Base-by-base conservation (phyloP, 2,329 filamentous ascomycete species). In the Biscogniauxia mediterranea region DNA sequence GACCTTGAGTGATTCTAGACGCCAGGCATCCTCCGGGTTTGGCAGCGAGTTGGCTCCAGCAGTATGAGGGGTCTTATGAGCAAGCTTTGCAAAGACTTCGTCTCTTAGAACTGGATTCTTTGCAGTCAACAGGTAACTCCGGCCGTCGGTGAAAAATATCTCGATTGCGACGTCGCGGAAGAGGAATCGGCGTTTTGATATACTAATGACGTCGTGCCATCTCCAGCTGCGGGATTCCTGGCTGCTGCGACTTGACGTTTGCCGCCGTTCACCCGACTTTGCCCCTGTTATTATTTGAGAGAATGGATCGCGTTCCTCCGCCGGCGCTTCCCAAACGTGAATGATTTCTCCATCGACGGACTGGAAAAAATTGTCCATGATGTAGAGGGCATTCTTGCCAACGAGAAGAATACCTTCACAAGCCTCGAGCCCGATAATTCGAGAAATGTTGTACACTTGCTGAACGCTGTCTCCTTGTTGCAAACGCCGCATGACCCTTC, bases 161-260 rank as follows among this genome's bases (percentile, higher is more conserved):
- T 99, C 95, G n/a, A 98, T 88, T 0, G 92, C 93, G 13, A 99
- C 95, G 71, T 99, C 94, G 25, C 95, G 89, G 76, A 98, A 97
- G 3, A 99, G 79, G 75, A 98, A 99, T 6, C 94, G 89, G 20
- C 96, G 88, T 75, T 99, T 99, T 0, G 94, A 98, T 42, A 98
- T 90, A 73, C 93, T 97, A 68, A 98, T 91, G 15, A 98, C 88
- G 73, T 98, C 94, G 3, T 88, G 85, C 94, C 94, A 99, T 66
- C 89, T 90, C 96, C 95, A 99, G 73, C 90, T 89, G 68, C 93
- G 86, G 1, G 90, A 93, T 63, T 94, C 91, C 70, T 96, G 91
- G 55, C 96, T 91, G 23, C 79, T 79, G 55, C 74, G 81, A 69
- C 75, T 84, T 73, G 74, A 81, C 73, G 73, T 86, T 78, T 78